Conservation (phyloP, 805 yeast genomes). For the Zygosaccharomyces siamensis region DNA sequence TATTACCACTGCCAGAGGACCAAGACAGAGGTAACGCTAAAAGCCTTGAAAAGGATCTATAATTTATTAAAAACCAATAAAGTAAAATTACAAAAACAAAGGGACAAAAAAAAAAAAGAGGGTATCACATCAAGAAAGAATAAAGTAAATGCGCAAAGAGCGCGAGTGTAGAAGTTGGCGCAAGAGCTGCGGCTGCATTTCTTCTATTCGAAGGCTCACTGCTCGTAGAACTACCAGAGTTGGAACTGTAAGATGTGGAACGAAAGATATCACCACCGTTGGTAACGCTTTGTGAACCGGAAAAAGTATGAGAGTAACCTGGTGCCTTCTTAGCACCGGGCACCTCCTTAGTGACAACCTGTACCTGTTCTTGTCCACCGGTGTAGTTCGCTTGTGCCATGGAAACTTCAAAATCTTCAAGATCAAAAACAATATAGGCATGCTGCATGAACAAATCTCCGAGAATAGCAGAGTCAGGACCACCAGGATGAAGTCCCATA, state of each 20-base stretch:
- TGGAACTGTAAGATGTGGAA: slow-evolving; percentile 10
- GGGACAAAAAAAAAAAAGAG: not conserved
- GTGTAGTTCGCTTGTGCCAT: slow-evolving; percentile 41
- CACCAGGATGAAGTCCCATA: slow-evolving; percentile 38
- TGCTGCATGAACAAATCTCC: slow-evolving; percentile 53
- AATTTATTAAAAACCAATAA: not conserved
- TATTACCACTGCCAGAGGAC: too few species aligned
- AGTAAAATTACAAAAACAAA: not conserved
- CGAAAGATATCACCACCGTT: slow-evolving; percentile 29
- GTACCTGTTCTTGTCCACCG: slow-evolving; percentile 37
- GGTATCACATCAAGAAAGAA: slow-evolving; percentile 5
- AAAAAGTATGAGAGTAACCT: slow-evolving; percentile 39
- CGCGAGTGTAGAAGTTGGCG: not conserved
- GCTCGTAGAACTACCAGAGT: not conserved
- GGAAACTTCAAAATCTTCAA: slow-evolving; percentile 42
- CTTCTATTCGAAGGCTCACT: not conserved
- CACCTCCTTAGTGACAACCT: slow-evolving; percentile 41
- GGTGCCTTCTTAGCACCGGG: slow-evolving; percentile 49
- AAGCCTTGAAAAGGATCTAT: too few species aligned
- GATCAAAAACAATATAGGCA: slow-evolving; percentile 52
- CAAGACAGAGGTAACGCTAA: too few species aligned
- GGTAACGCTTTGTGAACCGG: slow-evolving; percentile 20
- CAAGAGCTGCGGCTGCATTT: not conserved
- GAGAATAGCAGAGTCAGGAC: slow-evolving; percentile 35
- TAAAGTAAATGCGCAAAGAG: not conserved